Percentiles rank a stretch among this genome's conserved stretches.
Evolutionary conservation across 2,329 filamentous ascomycete genomes (phyloP).

Genomic region (Fonsecaea multimorphosa): DNA sequence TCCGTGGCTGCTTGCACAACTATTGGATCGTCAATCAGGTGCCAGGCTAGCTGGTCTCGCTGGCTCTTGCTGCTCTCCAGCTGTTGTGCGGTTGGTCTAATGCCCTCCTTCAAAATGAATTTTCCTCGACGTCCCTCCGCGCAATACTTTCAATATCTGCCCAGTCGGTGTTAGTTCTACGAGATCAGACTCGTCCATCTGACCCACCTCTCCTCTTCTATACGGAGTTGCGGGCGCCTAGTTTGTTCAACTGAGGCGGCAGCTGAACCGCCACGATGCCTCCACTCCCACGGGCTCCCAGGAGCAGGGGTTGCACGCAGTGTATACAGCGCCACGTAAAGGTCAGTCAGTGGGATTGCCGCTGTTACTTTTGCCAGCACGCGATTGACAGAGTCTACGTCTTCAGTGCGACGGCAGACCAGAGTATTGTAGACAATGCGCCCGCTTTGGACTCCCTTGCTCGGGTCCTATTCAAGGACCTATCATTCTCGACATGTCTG

Average conservation of each 20-base stretch:
- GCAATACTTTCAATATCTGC: background rate
- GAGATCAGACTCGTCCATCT: background rate
- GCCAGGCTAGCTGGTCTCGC: background rate
- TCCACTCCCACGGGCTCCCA: background rate
- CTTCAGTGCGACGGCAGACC: conserved; percentile 11
- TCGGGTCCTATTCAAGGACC: conserved; percentile 14
- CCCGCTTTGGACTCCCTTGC: conserved; percentile 14
- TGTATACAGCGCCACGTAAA: conserved; percentile 20
- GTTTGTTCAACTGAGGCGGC: background rate
- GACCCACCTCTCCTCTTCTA: background rate
- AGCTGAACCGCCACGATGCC: background rate
- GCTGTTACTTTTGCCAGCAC: no score
- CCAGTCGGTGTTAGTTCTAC: background rate
- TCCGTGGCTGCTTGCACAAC: no score
- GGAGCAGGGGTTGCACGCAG: conserved; percentile 12
- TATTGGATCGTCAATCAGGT: no score
- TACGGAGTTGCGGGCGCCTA: background rate
- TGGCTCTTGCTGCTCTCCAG: background rate
- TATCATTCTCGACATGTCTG: conserved; percentile 19
- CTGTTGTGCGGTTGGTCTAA: background rate
- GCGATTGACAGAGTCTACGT: background rate
- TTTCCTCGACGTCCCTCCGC: background rate
- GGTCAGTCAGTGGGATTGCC: conserved; percentile 1
- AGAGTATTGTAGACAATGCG: conserved; percentile 17
- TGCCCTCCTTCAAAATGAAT: background rate